Evolutionary conservation across 139 green algal species (phyloP).

Genomic region (Chlamydomonas schloesseri): DNA sequence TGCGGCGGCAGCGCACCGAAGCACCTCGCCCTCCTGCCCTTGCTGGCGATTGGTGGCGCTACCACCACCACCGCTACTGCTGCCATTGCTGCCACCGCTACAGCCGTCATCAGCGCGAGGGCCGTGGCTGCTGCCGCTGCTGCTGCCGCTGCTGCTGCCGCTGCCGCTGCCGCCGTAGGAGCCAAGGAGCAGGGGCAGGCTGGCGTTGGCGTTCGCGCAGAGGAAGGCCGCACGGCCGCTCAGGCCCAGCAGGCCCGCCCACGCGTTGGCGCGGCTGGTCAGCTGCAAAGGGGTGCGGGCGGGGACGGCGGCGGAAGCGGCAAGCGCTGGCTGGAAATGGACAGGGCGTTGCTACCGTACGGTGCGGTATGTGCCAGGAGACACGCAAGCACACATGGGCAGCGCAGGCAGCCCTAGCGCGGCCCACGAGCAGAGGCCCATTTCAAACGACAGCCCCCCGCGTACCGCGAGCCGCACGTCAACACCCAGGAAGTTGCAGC

Average conservation of each 20-base stretch:
- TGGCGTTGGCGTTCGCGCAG: slow-evolving; percentile 28
- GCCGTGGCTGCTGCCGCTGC: neutral
- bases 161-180: neutral
- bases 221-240: neutral
- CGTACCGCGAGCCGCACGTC: slow-evolving; percentile 19
- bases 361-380: no score
- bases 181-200: neutral
- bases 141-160: neutral
- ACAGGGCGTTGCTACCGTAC: no score
- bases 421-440: no score
- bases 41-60: no score
- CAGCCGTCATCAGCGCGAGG: neutral
- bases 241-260: neutral
- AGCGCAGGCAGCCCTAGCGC: no score
- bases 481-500: slow-evolving; percentile 11
- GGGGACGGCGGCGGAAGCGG: no score
- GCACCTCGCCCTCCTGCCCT: no score
- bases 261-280: slow-evolving; percentile 6
- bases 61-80: no score
- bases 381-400: no score
- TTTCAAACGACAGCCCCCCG: neutral
- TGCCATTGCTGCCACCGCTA: no score
- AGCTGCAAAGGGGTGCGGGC: slow-evolving; percentile 5
- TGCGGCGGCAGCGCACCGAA: no score
- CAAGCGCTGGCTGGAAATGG: no score